Conservation (phyloP, 352 stramenopile genomes). For the Halophytophthora polymorphica region DNA sequence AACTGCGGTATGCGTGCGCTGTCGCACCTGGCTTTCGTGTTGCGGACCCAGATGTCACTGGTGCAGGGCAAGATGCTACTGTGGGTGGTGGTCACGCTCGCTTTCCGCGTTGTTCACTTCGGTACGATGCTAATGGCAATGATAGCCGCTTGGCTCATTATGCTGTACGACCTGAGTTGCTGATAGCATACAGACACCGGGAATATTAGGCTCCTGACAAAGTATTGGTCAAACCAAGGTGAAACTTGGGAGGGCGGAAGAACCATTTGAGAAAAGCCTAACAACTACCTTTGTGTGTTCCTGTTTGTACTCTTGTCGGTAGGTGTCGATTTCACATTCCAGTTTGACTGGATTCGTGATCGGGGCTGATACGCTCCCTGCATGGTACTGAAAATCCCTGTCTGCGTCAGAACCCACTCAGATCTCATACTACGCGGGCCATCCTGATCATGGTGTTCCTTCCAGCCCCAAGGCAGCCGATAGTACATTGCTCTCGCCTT, state of each 20-base stretch:
- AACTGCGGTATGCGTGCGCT: constrained; percentile 5
- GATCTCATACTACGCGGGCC: too few species aligned
- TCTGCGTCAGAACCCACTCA: too few species aligned
- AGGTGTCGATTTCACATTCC: constrained; percentile 5
- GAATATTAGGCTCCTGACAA: too few species aligned
- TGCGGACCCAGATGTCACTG: constrained; percentile 12
- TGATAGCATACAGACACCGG: too few species aligned
- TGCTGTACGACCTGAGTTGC: background rate
- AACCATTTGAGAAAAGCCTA: too few species aligned
- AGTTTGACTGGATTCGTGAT: background rate
- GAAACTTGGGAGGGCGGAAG: too few species aligned
- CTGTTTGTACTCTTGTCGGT: background rate
- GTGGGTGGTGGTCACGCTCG: constrained; percentile 3
- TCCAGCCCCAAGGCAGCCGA: background rate
- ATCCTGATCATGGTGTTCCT: background rate
- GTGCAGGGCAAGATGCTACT: constrained; percentile 12
- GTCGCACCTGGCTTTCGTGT: constrained; percentile 17
- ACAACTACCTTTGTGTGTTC: too few species aligned
- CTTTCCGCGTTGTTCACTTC: constrained; percentile 4
- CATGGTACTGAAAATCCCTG: too few species aligned
- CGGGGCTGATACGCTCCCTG: background rate
- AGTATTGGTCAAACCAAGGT: too few species aligned
- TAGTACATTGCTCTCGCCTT: background rate
- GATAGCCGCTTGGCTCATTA: too few species aligned
- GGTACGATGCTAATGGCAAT: too few species aligned